Evolutionary conservation across 2,329 filamentous ascomycete species (phyloP), one percentile per base, ranked within the genome.

Genomic region (Xylariaceae sp.): DNA sequence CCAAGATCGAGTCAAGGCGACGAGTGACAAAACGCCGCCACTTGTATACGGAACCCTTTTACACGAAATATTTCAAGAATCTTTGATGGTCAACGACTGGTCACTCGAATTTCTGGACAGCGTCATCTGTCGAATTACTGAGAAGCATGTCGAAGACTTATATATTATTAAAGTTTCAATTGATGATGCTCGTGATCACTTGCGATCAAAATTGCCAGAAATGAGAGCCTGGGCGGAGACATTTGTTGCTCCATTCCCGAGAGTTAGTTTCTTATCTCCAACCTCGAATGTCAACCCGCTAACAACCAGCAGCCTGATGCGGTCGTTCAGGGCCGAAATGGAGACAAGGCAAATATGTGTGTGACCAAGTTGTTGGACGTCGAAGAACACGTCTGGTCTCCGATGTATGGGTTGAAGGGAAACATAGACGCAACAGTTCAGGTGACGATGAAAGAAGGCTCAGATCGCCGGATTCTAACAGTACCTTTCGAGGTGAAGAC

Each of bases 391-490:
- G 83, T 98, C 22, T 98, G 93, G 93, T 97, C 92, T 6, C 93
- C 93, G 1, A 92, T 90, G 81, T 98, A 95, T 63, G 93, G 93
- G 0, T 74, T 98, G 14, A 98, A 98, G 65, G 93, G 93, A 22
- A 98, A 97, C 57, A 93, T 98, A 48, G 93, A 98, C 68, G 93
- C 93, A 22, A 97, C 93, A 0, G 87, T 98, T 1, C 88, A 98
- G 68, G 86, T 93, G 14, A 81, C 79, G 0, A 86, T 96, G 73
- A 73, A 80, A 44, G 86, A 95, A 45, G 79, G 82, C 21, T 71
- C 77, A n/a, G 74, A 79, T 22, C 67, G 73, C 37, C 80, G 80
- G 49, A 87, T 79, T 5, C 71, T 97, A 51, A 91, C 91, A 0
- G 88, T 95, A 4, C 93, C 93, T 0, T 88, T 98, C 53, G 93